Conservation (phyloP, 2,329 filamentous ascomycete species). For the Escovopsis sp. region DNA sequence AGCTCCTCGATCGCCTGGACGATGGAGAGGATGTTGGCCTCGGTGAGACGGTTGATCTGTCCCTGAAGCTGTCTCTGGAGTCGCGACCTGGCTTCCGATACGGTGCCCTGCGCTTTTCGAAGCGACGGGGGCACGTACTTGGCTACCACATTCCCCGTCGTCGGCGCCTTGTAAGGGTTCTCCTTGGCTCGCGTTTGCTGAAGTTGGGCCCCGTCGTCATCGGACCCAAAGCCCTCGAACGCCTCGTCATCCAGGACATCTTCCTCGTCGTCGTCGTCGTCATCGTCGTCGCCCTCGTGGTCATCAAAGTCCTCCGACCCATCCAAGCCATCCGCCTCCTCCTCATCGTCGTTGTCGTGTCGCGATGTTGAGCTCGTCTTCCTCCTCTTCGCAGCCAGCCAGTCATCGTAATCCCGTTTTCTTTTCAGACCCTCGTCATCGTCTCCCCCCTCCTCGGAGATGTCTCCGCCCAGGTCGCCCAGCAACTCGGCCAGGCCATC, state of each 20-base stretch:
- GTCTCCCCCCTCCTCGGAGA: conserved; percentile 34
- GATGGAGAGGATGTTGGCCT: conserved; percentile 77
- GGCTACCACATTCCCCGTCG: conserved; percentile 27
- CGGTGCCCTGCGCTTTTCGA: conserved; percentile 46
- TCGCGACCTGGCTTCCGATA: conserved; percentile 51
- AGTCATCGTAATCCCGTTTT: conserved; percentile 42
- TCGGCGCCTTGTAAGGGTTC: conserved; percentile 78
- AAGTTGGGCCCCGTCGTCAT: conserved; percentile 17
- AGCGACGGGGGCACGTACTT: conserved; percentile 90
- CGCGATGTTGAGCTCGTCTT: conserved; percentile 10
- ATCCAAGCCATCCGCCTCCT: conserved; percentile 13
- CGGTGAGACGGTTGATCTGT: conserved; percentile 81
- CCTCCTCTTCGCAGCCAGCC: conserved; percentile 38
- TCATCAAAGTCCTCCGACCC: conserved; percentile 14
- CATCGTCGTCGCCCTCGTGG: conserved; percentile 16
- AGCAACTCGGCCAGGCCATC: conserved; percentile 74
- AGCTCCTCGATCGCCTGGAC: conserved; percentile 68
- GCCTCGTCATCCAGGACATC: conserved; percentile 18
- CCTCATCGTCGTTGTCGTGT: conserved; percentile 13
- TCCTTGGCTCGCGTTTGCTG: conserved; percentile 43
- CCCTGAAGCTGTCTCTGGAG: conserved; percentile 74
- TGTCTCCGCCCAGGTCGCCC: conserved; percentile 40
- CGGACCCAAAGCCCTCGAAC: conserved; percentile 26
- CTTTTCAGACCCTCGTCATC: conserved; percentile 44
- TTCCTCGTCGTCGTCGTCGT: conserved; percentile 24